Evolutionary conservation across 2,329 filamentous ascomycete genomes (phyloP), one percentile per base, ranked within the genome.

Genomic region (Aspergillus brunneoviolaceus): DNA sequence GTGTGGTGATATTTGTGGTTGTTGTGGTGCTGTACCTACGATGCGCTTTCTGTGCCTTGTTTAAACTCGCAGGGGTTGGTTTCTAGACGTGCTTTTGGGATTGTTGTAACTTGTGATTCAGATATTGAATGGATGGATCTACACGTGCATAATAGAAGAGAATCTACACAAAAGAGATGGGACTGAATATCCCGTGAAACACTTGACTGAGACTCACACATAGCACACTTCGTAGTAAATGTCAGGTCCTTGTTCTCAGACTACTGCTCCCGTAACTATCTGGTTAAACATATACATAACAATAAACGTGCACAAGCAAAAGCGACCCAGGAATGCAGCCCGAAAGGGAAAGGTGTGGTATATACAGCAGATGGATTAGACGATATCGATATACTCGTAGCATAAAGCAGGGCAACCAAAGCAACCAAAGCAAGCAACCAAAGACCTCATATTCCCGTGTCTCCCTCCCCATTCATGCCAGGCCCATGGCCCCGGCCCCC

Each of bases 341-440:
- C 3, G 27, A 6, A 29, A 33, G 9, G 42, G 23, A 49, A 33
- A 29, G 10, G 25, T 12, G 39, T 12, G 42, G 19, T 49, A 49
- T 49, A 49, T 55, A 49, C 53, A 55, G 53, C 51, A 55, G 12
- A 55, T 55, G 23, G 29, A 55, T 55, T 35, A 48, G 31, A 55
- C 53, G 53, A 48, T 47, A 48, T 48, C 53, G 53, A 48, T 47
- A 48, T 48, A 45, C 39, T 19, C 39, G 39, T 45, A 45, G 39
- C 39, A 45, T 16, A 5, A 45, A 45, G 39, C 39, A 45, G 16
- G 39, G 39, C 39, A 45, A 35, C 10, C 39, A 19, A 45, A 35
- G 33, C 39, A 19, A 19, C 2, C 39, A 45, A 45, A 45, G n/a
- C 39, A 45, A 45, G 3, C 39, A 19, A 16, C 4, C 33, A 45